Evolutionary conservation across 352 stramenopile species (phyloP).

Genomic region (Pythium rhizo-oryzae): DNA sequence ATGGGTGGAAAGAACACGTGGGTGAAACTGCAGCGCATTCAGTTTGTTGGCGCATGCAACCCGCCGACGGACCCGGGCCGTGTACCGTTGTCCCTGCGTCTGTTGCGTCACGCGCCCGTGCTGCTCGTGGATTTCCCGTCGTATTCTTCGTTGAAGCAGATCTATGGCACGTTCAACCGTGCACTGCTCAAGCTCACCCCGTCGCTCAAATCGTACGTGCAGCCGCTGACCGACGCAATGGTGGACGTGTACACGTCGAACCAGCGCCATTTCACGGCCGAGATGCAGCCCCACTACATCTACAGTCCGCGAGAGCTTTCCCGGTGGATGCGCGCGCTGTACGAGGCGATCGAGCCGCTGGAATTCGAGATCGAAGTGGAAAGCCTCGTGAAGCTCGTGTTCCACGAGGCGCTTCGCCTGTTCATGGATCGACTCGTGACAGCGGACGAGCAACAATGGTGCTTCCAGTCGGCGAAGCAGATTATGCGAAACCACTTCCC

Average conservation of each 20-base stretch:
- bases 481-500: slow-evolving; percentile 83
- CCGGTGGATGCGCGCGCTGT: slow-evolving; percentile 98
- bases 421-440: slow-evolving; percentile 99
- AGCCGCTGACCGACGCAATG: slow-evolving; percentile 99
- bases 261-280: slow-evolving; percentile 94
- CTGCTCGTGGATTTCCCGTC: slow-evolving; percentile 99
- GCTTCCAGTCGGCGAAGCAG: slow-evolving; percentile 88
- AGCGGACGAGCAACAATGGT: slow-evolving; percentile 97
- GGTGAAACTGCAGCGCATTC: slow-evolving; percentile 93
- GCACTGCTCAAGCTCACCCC: slow-evolving; percentile 98
- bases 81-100: slow-evolving; percentile 96
- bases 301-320: slow-evolving; percentile 99
- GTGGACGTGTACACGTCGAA: slow-evolving; percentile 99
- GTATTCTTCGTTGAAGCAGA: slow-evolving; percentile 96
- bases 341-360: slow-evolving; percentile 96
- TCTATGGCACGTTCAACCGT: slow-evolving; percentile 99
- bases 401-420: slow-evolving; percentile 98
- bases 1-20: slow-evolving; percentile 88
- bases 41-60: slow-evolving; percentile 99
- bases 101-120: slow-evolving; percentile 98
- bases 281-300: slow-evolving; percentile 98
- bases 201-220: slow-evolving; percentile 95
- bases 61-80: slow-evolving; percentile 99
- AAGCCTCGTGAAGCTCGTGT: slow-evolving; percentile 97
- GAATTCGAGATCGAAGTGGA: slow-evolving; percentile 96